Percentiles rank a stretch among this genome's conserved stretches.
Evolutionary conservation across 2,329 filamentous ascomycete genomes (phyloP).

Genomic region (Hypoxylon sp.): DNA sequence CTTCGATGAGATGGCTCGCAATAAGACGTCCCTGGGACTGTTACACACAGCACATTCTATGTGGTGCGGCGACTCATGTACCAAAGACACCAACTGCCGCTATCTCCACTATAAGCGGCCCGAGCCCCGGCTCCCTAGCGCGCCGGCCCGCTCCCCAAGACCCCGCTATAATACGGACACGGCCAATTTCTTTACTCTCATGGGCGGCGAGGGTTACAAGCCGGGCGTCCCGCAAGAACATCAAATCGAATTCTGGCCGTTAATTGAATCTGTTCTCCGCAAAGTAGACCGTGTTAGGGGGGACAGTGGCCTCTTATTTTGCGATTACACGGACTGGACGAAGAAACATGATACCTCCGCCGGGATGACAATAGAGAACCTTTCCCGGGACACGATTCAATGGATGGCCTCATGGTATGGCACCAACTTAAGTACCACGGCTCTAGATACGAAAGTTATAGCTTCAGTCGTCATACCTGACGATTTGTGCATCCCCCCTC

Average conservation of each 20-base stretch:
- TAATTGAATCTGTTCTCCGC: background rate
- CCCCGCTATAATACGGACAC: background rate
- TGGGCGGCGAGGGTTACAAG: background rate
- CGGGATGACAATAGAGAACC: background rate
- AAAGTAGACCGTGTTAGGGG: background rate
- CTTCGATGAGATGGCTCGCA: slow-evolving; percentile 3
- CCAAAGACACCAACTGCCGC: background rate
- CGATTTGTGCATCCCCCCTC: slow-evolving; percentile 2
- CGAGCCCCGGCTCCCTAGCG: background rate
- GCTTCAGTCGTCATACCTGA: background rate
- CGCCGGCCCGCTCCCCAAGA: background rate
- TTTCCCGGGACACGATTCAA: background rate
- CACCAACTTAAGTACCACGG: background rate
- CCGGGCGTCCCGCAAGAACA: background rate
- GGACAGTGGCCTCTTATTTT: slow-evolving; percentile 1
- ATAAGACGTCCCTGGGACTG: background rate
- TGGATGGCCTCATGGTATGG: slow-evolving; percentile 3
- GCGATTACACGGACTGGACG: slow-evolving; percentile 11
- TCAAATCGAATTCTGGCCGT: slow-evolving; percentile 2
- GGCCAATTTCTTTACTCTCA: slow-evolving; percentile 6
- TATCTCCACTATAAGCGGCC: slow-evolving; percentile 6
- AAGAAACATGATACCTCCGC: slow-evolving; percentile 1
- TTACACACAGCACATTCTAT: background rate
- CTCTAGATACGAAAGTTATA: background rate
- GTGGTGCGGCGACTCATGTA: slow-evolving; percentile 12